phyloP scores from a whole-genome alignment of 2,329 filamentous ascomycete genomes.

The Scedosporium boydii region DNA sequence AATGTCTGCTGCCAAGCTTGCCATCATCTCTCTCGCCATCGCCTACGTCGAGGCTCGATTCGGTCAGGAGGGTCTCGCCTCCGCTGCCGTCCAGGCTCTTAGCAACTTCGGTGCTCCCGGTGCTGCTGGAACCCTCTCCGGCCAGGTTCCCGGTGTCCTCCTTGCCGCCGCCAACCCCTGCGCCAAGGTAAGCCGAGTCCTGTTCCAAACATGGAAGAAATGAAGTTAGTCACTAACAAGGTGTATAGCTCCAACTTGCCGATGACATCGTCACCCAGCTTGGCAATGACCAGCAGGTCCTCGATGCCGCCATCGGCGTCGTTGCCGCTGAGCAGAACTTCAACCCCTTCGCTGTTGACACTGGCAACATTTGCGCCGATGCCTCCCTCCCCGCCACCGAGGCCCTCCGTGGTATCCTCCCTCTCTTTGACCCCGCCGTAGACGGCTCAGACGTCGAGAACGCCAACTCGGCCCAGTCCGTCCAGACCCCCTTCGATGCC shows the following conservation, averaged over 20 bases:
- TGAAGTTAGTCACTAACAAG: slow-evolving; percentile 12
- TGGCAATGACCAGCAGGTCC: slow-evolving; percentile 47
- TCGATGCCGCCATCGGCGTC: slow-evolving; percentile 51
- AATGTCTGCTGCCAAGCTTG: slow-evolving; percentile 32
- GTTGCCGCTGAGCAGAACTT: slow-evolving; percentile 60
- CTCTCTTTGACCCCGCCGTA: slow-evolving; percentile 57
- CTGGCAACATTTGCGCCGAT: slow-evolving; percentile 56
- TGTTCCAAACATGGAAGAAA: not conserved
- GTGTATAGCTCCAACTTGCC: slow-evolving; percentile 44
- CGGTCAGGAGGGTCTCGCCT: slow-evolving; percentile 52
- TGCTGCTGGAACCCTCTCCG: slow-evolving; percentile 53
- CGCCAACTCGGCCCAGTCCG: slow-evolving; percentile 44
- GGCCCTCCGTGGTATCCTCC: slow-evolving; percentile 55
- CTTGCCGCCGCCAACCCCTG: slow-evolving; percentile 58
- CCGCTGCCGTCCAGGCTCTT: slow-evolving; percentile 43
- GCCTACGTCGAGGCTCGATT: slow-evolving; percentile 46
- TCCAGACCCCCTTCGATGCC: slow-evolving; percentile 45
- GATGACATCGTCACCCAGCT: slow-evolving; percentile 55
- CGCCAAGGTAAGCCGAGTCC: slow-evolving; percentile 36
- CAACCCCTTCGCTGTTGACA: slow-evolving; percentile 53
- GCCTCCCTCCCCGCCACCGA: slow-evolving; percentile 50
- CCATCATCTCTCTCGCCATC: slow-evolving; percentile 29
- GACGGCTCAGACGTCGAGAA: slow-evolving; percentile 47
- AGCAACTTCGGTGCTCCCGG: slow-evolving; percentile 46
- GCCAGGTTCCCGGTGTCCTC: slow-evolving; percentile 50